phyloP scores from a whole-genome alignment of 495 filamentous ascomycete species.

The Chaetomium tenue region DNA sequence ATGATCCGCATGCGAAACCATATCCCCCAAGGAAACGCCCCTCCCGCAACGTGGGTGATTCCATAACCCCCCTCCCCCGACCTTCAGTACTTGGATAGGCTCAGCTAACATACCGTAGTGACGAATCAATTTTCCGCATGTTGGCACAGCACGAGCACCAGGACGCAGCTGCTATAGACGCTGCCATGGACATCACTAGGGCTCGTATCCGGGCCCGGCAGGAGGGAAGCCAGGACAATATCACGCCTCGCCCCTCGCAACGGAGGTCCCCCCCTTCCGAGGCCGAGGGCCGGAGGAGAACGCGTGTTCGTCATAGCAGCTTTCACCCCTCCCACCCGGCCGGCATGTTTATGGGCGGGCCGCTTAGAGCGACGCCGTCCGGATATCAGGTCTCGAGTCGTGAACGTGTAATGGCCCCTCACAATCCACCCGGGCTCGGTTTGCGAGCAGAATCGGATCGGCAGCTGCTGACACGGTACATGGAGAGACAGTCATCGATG shows the following conservation, averaged over 20 bases:
- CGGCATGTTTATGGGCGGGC: not conserved
- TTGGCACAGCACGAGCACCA: conserved; percentile 16
- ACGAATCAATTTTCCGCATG: conserved; percentile 14
- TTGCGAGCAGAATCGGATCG: conserved; percentile 7
- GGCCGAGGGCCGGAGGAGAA: conserved; percentile 39
- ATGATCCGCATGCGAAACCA: conserved; percentile 22
- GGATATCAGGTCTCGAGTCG: conserved; percentile 28
- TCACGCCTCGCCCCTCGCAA: conserved; percentile 30
- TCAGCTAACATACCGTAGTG: conserved; percentile 8
- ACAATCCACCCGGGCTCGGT: conserved; percentile 12
- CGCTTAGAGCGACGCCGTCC: conserved; percentile 1
- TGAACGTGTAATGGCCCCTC: conserved; percentile 31
- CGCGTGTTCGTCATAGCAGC: conserved; percentile 40
- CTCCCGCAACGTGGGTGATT: not conserved
- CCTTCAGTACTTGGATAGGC: too few relatives aligned
- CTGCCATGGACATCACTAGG: too few relatives aligned
- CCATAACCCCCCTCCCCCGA: not conserved
- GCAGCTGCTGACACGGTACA: conserved; percentile 24
- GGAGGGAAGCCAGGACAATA: conserved; percentile 12
- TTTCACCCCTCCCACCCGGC: conserved; percentile 19
- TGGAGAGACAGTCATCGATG: conserved; percentile 26
- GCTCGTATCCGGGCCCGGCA: not conserved
- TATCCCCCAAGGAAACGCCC: not conserved
- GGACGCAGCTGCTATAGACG: not conserved
- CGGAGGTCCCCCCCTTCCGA: conserved; percentile 44